Conservation (phyloP, 2,329 filamentous ascomycete genomes). For the Neopestalotiopsis rosae region DNA sequence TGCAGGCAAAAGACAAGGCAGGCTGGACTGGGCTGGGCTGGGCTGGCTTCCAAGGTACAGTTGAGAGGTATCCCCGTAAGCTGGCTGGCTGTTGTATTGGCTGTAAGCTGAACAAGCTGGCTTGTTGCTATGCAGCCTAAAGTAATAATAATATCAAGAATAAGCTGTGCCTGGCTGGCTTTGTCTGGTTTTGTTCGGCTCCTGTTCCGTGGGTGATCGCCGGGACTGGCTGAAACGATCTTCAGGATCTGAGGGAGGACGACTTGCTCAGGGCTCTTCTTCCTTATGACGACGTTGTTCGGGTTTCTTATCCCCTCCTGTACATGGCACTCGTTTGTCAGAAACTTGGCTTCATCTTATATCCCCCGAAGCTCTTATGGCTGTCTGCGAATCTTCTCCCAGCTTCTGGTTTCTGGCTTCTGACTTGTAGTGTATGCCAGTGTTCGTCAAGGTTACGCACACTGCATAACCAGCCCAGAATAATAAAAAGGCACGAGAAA, state of each 20-base stretch:
- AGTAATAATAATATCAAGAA: background rate
- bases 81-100: too few relatives aligned
- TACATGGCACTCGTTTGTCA: background rate
- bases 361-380: background rate
- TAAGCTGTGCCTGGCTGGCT: background rate
- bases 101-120: background rate
- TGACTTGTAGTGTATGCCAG: background rate
- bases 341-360: background rate
- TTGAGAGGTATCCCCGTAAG: background rate
- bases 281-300: background rate
- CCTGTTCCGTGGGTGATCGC: background rate
- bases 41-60: background rate
- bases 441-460: background rate
- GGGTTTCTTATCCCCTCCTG: background rate
- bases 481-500: background rate
- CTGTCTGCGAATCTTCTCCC: slow-evolving; percentile 5
- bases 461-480: background rate
- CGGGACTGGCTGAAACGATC: slow-evolving; percentile 4
- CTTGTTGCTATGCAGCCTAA: background rate
- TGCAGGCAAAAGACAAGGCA: background rate
- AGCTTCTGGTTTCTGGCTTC: background rate
- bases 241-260: background rate
- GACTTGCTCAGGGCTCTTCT: background rate
- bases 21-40: background rate
- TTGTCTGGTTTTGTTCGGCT: background rate